Evolutionary conservation across 805 yeast genomes (phyloP).

Genomic region (Ogataea haglerorum): DNA sequence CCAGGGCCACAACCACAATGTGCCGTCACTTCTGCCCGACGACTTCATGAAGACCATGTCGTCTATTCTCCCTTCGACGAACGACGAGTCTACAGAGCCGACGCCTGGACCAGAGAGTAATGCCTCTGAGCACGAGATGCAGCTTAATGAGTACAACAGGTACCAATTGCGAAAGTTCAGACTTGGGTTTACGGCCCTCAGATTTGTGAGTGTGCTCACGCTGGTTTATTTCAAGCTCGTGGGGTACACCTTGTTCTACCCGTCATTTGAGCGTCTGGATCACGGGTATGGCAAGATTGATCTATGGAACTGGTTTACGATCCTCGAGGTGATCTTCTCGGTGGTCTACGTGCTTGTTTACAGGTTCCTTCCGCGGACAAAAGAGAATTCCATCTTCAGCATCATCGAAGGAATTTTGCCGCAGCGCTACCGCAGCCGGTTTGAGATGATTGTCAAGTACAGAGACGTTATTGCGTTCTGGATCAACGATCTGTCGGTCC

Average conservation of each 20-base stretch:
- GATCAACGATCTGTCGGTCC: conserved; percentile 27
- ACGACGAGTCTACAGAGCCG: conserved; percentile 5
- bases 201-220: conserved; percentile 15
- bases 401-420: conserved; percentile 25
- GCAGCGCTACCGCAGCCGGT: conserved; percentile 10
- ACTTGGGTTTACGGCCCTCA: conserved; percentile 14
- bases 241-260: conserved; percentile 8
- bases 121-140: conserved; percentile 8
- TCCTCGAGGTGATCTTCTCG: conserved; percentile 23
- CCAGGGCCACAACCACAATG: conserved; percentile 14
- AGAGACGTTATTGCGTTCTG: conserved; percentile 25
- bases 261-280: conserved; percentile 15
- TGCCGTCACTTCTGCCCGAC: conserved; percentile 19
- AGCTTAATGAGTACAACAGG: conserved; percentile 11
- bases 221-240: conserved; percentile 11
- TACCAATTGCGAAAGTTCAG: conserved; percentile 16
- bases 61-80: conserved; percentile 16
- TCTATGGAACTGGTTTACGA: conserved; percentile 25
- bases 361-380: conserved; percentile 14
- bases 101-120: background rate
- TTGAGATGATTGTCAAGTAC: conserved; percentile 23
- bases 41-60: conserved; percentile 32
- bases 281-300: conserved; percentile 9
- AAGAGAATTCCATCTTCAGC: conserved; percentile 18
- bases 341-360: conserved; percentile 14